These are phyloP conservation scores for Oryza nivara DNA, from an alignment of 176 grass and related monocot genomes.

Conservation along the genomic window DNA sequence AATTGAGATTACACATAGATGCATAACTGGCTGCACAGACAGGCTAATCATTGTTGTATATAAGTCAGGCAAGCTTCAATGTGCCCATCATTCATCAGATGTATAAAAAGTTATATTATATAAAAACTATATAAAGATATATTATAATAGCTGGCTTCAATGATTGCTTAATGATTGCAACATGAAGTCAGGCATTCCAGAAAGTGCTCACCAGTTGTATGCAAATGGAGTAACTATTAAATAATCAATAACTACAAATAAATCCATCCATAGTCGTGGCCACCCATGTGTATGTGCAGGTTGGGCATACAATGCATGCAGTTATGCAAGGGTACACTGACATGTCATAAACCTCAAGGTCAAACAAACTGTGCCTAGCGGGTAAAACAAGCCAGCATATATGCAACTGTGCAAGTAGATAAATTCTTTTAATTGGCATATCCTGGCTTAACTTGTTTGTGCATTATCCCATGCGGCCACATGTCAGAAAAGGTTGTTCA, in stretches of 20 bases:
- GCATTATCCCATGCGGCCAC: not conserved
- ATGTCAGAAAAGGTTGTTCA: not conserved
- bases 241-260: slow-evolving; percentile 16
- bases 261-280: not conserved
- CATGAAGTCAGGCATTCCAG: not conserved
- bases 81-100: slow-evolving; percentile 3
- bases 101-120: not conserved
- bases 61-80: not conserved
- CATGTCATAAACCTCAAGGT: slow-evolving; percentile 22
- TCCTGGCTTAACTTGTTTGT: not conserved
- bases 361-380: slow-evolving; percentile 13
- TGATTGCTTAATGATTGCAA: slow-evolving; percentile 2
- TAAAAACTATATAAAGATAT: not conserved
- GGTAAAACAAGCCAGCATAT: not conserved
- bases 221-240: not conserved
- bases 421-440: slow-evolving; percentile 16
- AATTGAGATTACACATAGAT: not conserved
- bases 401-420: slow-evolving; percentile 5
- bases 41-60: slow-evolving; percentile 4
- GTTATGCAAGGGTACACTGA: not conserved
- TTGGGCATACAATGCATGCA: not conserved
- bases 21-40: not conserved
- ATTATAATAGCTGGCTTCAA: not conserved
- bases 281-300: not conserved
- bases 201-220: not conserved